Conservation (phyloP, 495 filamentous ascomycete genomes). For the Aspergillus saccharolyticus region DNA sequence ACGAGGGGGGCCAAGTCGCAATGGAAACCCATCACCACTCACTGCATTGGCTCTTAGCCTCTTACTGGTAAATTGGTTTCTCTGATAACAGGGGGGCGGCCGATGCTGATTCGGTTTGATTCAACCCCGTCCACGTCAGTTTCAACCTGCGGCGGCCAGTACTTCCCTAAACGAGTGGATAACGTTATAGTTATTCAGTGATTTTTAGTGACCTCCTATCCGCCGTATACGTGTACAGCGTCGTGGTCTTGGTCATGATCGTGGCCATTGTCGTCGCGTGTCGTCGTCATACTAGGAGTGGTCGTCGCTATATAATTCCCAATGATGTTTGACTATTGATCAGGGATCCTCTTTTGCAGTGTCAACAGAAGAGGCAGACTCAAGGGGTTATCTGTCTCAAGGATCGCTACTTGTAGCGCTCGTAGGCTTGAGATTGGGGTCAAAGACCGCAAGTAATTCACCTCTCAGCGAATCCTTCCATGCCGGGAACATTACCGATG, state of each 20-base stretch:
- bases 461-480: neutral
- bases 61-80: constrained; percentile 12
- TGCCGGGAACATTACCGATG: neutral
- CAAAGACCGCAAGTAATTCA: neutral
- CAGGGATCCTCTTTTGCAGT: too few relatives aligned
- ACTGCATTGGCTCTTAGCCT: constrained; percentile 6
- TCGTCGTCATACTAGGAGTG: neutral
- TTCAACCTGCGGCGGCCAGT: constrained; percentile 14
- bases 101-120: constrained; percentile 10
- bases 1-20: too few relatives aligned
- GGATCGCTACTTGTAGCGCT: neutral
- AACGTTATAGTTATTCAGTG: neutral
- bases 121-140: constrained; percentile 15
- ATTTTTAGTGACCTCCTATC: neutral
- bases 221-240: neutral
- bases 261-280: neutral
- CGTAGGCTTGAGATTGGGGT: neutral
- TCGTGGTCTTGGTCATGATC: neutral
- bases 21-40: neutral
- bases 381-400: neutral
- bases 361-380: too few relatives aligned
- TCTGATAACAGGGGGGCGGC: constrained; percentile 16
- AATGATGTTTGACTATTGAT: too few relatives aligned
- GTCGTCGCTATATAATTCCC: too few relatives aligned
- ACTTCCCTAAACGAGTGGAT: constrained; percentile 5